These are phyloP conservation scores for Penicillium sp. DNA, from an alignment of 2,329 filamentous ascomycete genomes.

Conservation along the genomic window DNA sequence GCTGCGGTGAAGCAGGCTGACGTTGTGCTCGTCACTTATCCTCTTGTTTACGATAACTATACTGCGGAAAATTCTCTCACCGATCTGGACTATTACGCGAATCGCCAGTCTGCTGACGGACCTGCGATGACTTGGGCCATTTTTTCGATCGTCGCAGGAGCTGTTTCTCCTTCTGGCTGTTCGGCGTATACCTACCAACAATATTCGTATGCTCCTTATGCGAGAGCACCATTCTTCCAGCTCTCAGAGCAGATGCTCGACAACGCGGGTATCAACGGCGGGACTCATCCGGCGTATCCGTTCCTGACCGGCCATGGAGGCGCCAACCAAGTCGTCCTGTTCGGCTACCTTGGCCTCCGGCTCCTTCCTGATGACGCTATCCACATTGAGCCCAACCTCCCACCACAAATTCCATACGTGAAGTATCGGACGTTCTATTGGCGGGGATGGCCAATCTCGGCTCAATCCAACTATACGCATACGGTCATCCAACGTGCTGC, in stretches of 20 bases:
- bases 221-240: constrained; percentile 70
- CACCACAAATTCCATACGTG: constrained; percentile 66
- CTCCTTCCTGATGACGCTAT: constrained; percentile 63
- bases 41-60: constrained; percentile 64
- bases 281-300: constrained; percentile 70
- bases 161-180: constrained; percentile 69
- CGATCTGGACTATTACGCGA: constrained; percentile 72
- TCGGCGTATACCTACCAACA: constrained; percentile 71
- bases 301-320: constrained; percentile 75
- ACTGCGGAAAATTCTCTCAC: constrained; percentile 54
- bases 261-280: constrained; percentile 63
- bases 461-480: constrained; percentile 66
- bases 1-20: constrained; percentile 73
- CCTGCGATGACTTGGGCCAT: constrained; percentile 76
- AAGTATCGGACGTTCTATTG: constrained; percentile 69
- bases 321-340: constrained; percentile 69
- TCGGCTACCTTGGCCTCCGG: constrained; percentile 70
- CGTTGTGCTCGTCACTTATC: constrained; percentile 69
- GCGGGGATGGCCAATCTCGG: constrained; percentile 67
- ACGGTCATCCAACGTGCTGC: constrained; percentile 63
- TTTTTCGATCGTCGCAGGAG: constrained; percentile 69
- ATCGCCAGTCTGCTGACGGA: constrained; percentile 69
- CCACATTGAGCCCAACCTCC: constrained; percentile 67
- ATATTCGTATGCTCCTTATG: constrained; percentile 67
- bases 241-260: constrained; percentile 73